Evolutionary conservation across 208 protist species (phyloP).

Genomic region (Trypanosoma cruzi): DNA sequence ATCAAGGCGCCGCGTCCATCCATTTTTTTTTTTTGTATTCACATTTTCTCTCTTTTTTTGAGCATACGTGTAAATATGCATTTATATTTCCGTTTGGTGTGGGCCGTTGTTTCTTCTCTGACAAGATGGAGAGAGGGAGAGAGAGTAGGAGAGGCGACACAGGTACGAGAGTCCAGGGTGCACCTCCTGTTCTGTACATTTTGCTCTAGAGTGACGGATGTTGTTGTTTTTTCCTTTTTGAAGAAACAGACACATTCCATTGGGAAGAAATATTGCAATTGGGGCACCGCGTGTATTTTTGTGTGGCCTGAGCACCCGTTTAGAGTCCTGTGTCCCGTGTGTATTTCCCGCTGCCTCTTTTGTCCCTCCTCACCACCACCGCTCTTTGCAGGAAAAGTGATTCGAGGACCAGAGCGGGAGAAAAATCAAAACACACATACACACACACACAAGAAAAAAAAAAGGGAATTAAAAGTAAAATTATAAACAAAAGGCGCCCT

Average conservation of each 20-base stretch:
- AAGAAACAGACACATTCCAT: neutral
- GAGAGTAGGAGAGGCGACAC: neutral
- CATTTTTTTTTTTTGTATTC: too few species aligned
- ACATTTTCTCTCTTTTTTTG: neutral
- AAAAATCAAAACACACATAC: too few species aligned
- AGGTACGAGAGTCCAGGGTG: neutral
- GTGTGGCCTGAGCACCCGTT: too few species aligned
- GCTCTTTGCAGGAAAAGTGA: neutral
- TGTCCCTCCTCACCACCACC: too few species aligned
- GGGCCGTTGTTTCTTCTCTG: neutral
- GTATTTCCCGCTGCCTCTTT: neutral
- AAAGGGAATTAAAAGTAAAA: neutral
- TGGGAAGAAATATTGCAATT: neutral
- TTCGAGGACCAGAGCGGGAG: neutral
- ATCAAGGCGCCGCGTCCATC: too few species aligned
- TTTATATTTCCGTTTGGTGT: neutral
- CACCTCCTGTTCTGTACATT: neutral
- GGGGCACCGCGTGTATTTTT: neutral
- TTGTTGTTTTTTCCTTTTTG: conserved; percentile 13
- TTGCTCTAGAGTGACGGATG: conserved; percentile 9
- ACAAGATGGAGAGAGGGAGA: neutral
- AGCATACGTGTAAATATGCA: neutral
- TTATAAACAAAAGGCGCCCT: neutral
- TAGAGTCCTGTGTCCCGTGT: too few species aligned
- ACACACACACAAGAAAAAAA: neutral